phyloP scores from a whole-genome alignment of 1,284 basidiomycete genomes.

The Bjerkandera adusta region DNA sequence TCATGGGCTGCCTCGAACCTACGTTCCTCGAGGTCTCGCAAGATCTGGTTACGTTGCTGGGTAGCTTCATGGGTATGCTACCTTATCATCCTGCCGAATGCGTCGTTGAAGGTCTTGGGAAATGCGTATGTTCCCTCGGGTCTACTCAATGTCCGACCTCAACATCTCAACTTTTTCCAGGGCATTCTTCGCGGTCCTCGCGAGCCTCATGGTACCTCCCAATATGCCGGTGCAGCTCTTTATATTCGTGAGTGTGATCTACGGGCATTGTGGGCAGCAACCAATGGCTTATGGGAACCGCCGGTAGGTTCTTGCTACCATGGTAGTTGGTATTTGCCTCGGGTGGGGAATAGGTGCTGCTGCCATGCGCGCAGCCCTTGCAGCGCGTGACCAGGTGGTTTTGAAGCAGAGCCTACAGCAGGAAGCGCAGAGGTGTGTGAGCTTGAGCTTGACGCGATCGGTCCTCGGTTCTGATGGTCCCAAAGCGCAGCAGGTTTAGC shows the following conservation, averaged over 20 bases:
- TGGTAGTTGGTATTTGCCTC: conserved; percentile 57
- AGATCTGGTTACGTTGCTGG: conserved; percentile 32
- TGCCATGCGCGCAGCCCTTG: conserved; percentile 64
- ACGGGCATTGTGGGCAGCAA: not conserved
- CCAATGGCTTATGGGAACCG: not conserved
- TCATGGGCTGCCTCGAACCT: conserved; percentile 31
- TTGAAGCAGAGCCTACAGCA: conserved; percentile 45
- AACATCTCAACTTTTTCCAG: conserved; percentile 17
- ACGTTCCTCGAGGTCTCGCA: conserved; percentile 26
- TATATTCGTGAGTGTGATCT: conserved; percentile 33
- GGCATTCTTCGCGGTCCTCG: conserved; percentile 35
- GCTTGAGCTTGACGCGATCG: not conserved
- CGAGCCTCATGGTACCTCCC: conserved; percentile 35
- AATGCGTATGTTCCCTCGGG: conserved; percentile 27
- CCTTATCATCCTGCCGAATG: conserved; percentile 30
- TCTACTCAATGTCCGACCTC: not conserved
- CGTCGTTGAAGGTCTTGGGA: conserved; percentile 28
- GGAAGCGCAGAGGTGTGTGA: conserved; percentile 40
- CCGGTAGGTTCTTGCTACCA: conserved; percentile 40
- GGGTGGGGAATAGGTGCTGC: conserved; percentile 79
- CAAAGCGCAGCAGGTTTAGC: conserved; percentile 43
- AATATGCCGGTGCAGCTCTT: conserved; percentile 37
- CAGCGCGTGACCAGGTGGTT: conserved; percentile 52
- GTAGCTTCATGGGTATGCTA: conserved; percentile 29
- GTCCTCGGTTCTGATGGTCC: conserved; percentile 7